Evolutionary conservation across 768 basidiomycete genomes (phyloP), one percentile per base, ranked within the genome.

Genomic region (Cystofilobasidium capitatum): DNA sequence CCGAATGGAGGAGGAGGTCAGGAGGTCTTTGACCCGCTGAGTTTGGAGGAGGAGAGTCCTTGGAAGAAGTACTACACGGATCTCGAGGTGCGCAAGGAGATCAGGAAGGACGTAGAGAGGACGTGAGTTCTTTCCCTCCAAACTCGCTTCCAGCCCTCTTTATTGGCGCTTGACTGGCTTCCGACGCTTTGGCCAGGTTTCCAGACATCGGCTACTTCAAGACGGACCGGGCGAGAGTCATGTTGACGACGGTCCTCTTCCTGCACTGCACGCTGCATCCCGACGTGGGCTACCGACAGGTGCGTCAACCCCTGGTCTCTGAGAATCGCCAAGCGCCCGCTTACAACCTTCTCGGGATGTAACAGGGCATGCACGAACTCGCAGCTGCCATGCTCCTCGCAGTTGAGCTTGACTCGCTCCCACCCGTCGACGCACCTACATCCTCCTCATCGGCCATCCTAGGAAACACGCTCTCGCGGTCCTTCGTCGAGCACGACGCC

Each of bases 141-240:
- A 22, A 9, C 26, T 24, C 33, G 65, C 33, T 63, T 55, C 33
- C 35, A 26, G 39, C 10, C 17, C 42, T 20, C 69, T 17, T 61
- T 29, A 8, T 17, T 4, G 40, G 8, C 29, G n/a, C 26, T 20
- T 66, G 4, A 29, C 54, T 44, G 36, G 61, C 49, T 31, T 55
- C 20, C 6, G 6, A 2, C 39, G 0, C 2, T 9, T 9, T 22
- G 35, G n/a, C n/a, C 72, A 94, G 89, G 31, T 99, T 98, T 75
- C 96, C 96, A n/a, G 96, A 99, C 69, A 86, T 97, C 66, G 81
- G 82, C 9, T 99, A 93, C 79, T 99, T 97, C 77, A 85, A 88
- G 33, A 81, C 85, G 29, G 75, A 81, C 29, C 81, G 85, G 35
- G 85, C 93, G 0, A 91, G 94, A 74, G 80, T 81, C 20, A 84